Evolutionary conservation across 805 yeast species (phyloP).

Genomic region (Saccharomycopsis sp.): DNA sequence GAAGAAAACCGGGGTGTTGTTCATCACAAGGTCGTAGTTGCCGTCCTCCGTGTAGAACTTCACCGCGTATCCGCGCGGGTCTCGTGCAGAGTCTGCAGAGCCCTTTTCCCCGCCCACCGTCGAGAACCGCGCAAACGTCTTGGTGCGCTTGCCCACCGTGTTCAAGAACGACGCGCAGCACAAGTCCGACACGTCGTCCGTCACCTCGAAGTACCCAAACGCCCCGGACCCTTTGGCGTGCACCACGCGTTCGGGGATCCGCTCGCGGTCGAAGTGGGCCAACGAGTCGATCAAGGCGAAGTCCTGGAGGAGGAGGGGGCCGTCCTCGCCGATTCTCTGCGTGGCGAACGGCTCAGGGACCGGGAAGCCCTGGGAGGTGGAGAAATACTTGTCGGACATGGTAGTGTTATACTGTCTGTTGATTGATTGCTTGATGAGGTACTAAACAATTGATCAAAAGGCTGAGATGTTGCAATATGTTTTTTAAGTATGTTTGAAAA

Average conservation of each 20-base stretch:
- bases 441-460: too few relatives aligned
- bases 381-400: constrained; percentile 34
- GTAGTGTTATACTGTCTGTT: too few relatives aligned
- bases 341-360: constrained; percentile 69
- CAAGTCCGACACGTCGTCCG: constrained; percentile 74
- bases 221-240: constrained; percentile 95
- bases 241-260: constrained; percentile 89
- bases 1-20: constrained; percentile 74
- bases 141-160: constrained; percentile 73
- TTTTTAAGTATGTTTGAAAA: too few relatives aligned
- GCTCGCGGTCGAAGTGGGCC: constrained; percentile 84
- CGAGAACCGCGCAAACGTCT: constrained; percentile 59
- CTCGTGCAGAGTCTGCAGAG: constrained; percentile 59
- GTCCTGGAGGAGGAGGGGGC: constrained; percentile 78
- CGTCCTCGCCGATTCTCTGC: constrained; percentile 66
- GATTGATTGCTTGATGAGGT: too few relatives aligned
- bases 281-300: constrained; percentile 71
- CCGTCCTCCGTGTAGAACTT: constrained; percentile 66
- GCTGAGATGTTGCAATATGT: too few relatives aligned
- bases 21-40: constrained; percentile 64
- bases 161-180: constrained; percentile 65
- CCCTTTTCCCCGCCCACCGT: constrained; percentile 69
- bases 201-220: constrained; percentile 77
- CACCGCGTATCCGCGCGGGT: constrained; percentile 63
- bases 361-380: constrained; percentile 75